These are phyloP conservation scores for Scheffersomyces segobiensis DNA, from an alignment of 1,139 yeast species.

Conservation along the genomic window DNA sequence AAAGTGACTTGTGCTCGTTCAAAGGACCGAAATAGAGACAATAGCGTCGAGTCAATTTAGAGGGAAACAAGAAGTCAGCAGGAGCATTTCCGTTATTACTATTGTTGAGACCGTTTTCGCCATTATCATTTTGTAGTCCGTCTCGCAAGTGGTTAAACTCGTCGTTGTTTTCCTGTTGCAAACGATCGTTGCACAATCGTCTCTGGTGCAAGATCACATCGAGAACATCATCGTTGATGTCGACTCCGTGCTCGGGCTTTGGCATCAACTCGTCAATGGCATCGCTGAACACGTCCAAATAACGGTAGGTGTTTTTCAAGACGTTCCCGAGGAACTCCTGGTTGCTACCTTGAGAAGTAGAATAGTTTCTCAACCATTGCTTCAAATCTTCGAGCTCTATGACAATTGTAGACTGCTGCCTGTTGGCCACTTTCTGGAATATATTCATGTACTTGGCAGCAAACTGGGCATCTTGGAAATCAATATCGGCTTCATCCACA, in stretches of 20 bases:
- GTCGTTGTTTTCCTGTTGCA: constrained; percentile 64
- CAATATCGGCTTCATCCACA: constrained; percentile 16
- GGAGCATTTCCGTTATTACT: constrained; percentile 2
- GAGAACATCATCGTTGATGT: constrained; percentile 84
- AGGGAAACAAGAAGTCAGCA: constrained; percentile 65
- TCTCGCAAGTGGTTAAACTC: constrained; percentile 45
- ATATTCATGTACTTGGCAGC: constrained; percentile 71
- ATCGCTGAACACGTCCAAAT: constrained; percentile 71
- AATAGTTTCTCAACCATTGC: constrained; percentile 55
- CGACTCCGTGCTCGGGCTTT: constrained; percentile 70
- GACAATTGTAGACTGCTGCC: constrained; percentile 66
- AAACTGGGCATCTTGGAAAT: constrained; percentile 19
- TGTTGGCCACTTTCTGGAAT: constrained; percentile 81
- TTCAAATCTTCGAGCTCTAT: constrained; percentile 86
- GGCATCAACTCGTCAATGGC: constrained; percentile 86
- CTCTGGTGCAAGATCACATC: constrained; percentile 94
- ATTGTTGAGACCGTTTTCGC: constrained; percentile 4
- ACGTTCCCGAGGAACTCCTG: constrained; percentile 57
- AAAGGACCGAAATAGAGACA: constrained; percentile 83
- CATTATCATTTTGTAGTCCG: constrained; percentile 22
- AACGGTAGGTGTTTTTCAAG: constrained; percentile 73
- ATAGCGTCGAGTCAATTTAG: constrained; percentile 85
- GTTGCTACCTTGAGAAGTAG: constrained; percentile 23
- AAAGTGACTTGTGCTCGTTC: constrained; percentile 58
- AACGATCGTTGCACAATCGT: constrained; percentile 72